These are phyloP conservation scores for Thraustochytrium striatum DNA, from an alignment of 352 stramenopile genomes.

Conservation along the genomic window DNA sequence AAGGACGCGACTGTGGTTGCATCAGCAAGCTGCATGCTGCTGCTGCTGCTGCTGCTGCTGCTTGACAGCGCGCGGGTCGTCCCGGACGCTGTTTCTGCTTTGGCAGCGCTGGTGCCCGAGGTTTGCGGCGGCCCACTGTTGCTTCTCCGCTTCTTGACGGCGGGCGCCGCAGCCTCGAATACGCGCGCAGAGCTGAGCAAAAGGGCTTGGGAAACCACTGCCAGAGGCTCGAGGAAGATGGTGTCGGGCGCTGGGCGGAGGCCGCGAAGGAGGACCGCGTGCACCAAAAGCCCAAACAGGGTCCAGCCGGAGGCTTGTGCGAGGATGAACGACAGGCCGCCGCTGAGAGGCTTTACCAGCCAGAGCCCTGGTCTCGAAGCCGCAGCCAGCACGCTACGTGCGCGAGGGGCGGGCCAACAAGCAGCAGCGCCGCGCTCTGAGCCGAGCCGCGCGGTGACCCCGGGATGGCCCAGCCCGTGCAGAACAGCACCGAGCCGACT, in stretches of 20 bases:
- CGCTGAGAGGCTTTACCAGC: not conserved
- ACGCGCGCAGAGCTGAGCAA: not conserved
- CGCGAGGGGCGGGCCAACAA: not conserved
- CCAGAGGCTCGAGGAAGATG: not conserved
- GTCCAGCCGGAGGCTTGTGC: constrained; percentile 26
- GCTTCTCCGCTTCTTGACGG: too few relatives aligned
- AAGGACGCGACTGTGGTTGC: too few relatives aligned
- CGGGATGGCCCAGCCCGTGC: too few relatives aligned
- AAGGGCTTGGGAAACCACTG: not conserved
- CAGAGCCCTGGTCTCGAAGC: not conserved
- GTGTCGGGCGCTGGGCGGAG: not conserved
- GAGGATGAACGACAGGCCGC: constrained; percentile 7
- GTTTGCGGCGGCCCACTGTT: too few relatives aligned
- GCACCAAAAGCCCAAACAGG: constrained; percentile 12
- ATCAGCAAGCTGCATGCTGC: too few relatives aligned
- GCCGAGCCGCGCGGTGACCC: too few relatives aligned
- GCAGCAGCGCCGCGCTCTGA: too few relatives aligned
- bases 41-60: too few relatives aligned
- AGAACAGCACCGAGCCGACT: not conserved
- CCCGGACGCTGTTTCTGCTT: too few relatives aligned
- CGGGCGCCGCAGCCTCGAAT: too few relatives aligned
- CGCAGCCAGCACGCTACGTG: constrained; percentile 12
- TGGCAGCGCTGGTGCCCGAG: too few relatives aligned
- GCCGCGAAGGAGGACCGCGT: not conserved
- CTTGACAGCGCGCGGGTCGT: too few relatives aligned